A percentile compares a stretch with the other conserved stretches of the same genome.
These are phyloP conservation scores for Aspergillus fumigatiaffinis DNA, from an alignment of 2,329 filamentous ascomycete genomes.

Conservation along the genomic window DNA sequence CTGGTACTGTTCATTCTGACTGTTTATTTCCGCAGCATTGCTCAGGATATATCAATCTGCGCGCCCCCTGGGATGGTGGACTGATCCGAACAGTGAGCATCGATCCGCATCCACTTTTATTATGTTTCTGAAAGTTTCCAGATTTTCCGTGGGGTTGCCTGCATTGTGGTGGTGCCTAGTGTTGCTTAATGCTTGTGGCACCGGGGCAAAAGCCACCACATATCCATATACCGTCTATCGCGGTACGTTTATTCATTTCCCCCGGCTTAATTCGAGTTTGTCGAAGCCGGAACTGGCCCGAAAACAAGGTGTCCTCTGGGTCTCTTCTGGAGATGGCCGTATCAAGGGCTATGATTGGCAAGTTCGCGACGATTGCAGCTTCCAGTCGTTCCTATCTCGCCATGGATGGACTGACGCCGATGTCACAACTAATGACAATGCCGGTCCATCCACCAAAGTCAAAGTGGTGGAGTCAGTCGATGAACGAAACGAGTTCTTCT, in stretches of 20 bases:
- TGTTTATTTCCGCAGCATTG: too few relatives aligned
- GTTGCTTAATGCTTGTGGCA: too few relatives aligned
- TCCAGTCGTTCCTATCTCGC: constrained; percentile 5
- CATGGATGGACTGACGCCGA: constrained; percentile 25
- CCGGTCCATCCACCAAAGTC: too few relatives aligned
- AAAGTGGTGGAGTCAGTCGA: constrained; percentile 9
- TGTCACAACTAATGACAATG: constrained; percentile 31
- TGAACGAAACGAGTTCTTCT: constrained; percentile 43
- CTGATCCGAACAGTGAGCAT: too few relatives aligned
- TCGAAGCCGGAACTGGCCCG: neutral
- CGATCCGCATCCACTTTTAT: too few relatives aligned
- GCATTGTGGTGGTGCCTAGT: too few relatives aligned
- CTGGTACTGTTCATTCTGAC: too few relatives aligned
- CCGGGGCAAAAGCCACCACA: constrained; percentile 1
- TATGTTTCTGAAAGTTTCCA: too few relatives aligned
- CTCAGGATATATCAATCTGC: too few relatives aligned
- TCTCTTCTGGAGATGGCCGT: constrained; percentile 29
- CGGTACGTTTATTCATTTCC: constrained; percentile 60
- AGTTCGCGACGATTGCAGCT: too few relatives aligned
- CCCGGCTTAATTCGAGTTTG: constrained; percentile 32
- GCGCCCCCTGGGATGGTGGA: too few relatives aligned
- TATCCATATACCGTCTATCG: constrained; percentile 47
- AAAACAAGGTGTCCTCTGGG: constrained; percentile 47
- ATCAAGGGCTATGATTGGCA: constrained; percentile 35
- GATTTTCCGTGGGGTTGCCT: too few relatives aligned